Evolutionary conservation across 2,329 filamentous ascomycete genomes (phyloP).

Genomic region (Zarea fungicola): DNA sequence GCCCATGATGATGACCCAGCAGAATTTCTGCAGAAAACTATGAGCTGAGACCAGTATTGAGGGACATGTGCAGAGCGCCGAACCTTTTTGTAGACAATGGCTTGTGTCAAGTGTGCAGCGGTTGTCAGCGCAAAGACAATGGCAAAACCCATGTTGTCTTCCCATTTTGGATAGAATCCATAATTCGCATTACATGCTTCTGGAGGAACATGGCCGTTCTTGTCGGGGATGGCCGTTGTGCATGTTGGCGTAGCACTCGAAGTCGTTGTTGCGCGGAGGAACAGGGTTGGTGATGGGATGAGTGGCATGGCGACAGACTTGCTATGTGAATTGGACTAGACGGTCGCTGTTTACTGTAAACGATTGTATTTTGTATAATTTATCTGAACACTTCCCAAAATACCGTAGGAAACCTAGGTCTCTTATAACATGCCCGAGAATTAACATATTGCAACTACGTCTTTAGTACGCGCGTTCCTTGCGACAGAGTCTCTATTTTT

Average conservation of each 20-base stretch:
- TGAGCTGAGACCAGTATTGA: too few relatives aligned
- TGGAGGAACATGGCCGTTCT: conserved; percentile 18
- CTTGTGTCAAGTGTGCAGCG: conserved; percentile 7
- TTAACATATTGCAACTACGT: too few relatives aligned
- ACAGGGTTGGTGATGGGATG: conserved; percentile 6
- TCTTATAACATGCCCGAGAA: too few relatives aligned
- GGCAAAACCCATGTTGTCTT: conserved; percentile 15
- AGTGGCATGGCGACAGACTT: not conserved
- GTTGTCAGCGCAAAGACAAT: conserved; percentile 11
- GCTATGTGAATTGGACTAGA: too few relatives aligned
- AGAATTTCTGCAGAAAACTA: conserved; percentile 17
- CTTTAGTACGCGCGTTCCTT: too few relatives aligned
- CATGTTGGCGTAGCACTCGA: conserved; percentile 9
- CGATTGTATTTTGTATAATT: too few relatives aligned
- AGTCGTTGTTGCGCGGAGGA: not conserved
- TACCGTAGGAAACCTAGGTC: too few relatives aligned
- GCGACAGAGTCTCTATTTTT: too few relatives aligned
- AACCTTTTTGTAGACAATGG: conserved; percentile 15
- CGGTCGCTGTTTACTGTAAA: too few relatives aligned
- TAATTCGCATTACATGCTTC: conserved; percentile 20
- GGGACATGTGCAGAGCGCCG: not conserved
- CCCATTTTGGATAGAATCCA: conserved; percentile 17
- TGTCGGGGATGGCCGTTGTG: conserved; percentile 17
- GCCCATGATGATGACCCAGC: conserved; percentile 29
- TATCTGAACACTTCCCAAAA: too few relatives aligned